Base-by-base conservation (phyloP, 345 rosid species). In the Zanthoxylum bungeanum region DNA sequence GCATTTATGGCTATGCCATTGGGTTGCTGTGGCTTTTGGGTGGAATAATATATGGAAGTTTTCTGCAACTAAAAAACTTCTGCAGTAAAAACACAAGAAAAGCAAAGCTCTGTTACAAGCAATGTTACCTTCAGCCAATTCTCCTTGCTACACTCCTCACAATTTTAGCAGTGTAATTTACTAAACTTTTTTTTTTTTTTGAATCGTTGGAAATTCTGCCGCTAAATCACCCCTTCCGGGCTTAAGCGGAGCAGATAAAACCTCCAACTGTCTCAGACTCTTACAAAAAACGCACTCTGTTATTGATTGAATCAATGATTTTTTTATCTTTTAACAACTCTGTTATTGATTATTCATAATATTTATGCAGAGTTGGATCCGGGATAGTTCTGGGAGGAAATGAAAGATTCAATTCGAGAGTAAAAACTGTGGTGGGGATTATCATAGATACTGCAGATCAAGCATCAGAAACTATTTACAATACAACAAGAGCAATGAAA, bases 311-410 rank as follows among this genome's bases (percentile, higher is more conserved):
- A 44, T 44, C 12, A 14, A 44, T 44, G 12, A 12, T 17, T 12
- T 44, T 19, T 9, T 40, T 12, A 3, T 42, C 19, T 42, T 42
- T 44, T 44, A 44, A 1, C 49, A 44, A 14, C 49, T 44, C 3
- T 44, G 12, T 14, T 44, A 14, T 19, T 46, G 24, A 57, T 51
- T 7, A 9, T 10, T n/a, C n/a, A 55, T 36, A 19, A 24, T 1
- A 22, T n/a, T n/a, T 11, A 36, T 75, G 78, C 86, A 90, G 96
- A 73, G 76, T 53, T 75, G 89, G 91, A 42, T 56, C 85, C 0
- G 92, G 89, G 25, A 58, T 90, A 44, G 88, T 80, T 72, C 83
- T 90, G 17, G 96, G 91, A 22, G 91, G 87, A 22, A 88, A 70
- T 64, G 81, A 59, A 21, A 83, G 64, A 60, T 90, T 87, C 76